Evolutionary conservation across 805 yeast genomes (phyloP).

Genomic region (Candida bentonensis): DNA sequence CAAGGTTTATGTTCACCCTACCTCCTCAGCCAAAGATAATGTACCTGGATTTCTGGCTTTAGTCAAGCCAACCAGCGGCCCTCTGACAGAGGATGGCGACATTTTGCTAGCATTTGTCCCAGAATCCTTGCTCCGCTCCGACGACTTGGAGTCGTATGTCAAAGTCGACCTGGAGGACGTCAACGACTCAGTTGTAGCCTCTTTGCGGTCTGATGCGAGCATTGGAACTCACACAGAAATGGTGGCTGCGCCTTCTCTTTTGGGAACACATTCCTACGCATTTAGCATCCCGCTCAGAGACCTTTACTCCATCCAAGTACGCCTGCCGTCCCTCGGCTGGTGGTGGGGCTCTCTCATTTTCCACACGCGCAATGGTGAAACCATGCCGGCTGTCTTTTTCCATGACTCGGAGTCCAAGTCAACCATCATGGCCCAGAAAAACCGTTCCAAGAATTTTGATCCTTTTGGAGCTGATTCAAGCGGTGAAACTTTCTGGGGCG

Average conservation of each 20-base stretch:
- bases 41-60: constrained; percentile 65
- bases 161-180: constrained; percentile 33
- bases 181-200: not conserved
- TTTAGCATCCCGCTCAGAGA: constrained; percentile 48
- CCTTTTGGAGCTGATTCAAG: constrained; percentile 43
- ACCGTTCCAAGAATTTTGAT: constrained; percentile 51
- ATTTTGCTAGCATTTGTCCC: constrained; percentile 58
- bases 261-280: constrained; percentile 47
- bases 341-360: constrained; percentile 84
- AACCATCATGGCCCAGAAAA: constrained; percentile 45
- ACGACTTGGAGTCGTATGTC: constrained; percentile 33
- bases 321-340: constrained; percentile 75
- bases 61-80: constrained; percentile 33
- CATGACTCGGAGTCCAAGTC: constrained; percentile 83
- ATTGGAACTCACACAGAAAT: constrained; percentile 17
- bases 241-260: constrained; percentile 38
- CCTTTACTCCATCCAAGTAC: constrained; percentile 65
- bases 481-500: constrained; percentile 68
- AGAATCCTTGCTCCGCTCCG: constrained; percentile 22
- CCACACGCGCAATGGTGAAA: constrained; percentile 45
- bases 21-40: constrained; percentile 59
- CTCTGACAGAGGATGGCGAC: constrained; percentile 34
- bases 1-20: constrained; percentile 69
- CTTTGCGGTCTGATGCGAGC: constrained; percentile 8
- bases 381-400: constrained; percentile 75